A percentile compares a stretch with the other conserved stretches of the same genome.
These are phyloP conservation scores for Sedum album DNA, from an alignment of 164 flowering plant genomes.

Conservation along the genomic window DNA sequence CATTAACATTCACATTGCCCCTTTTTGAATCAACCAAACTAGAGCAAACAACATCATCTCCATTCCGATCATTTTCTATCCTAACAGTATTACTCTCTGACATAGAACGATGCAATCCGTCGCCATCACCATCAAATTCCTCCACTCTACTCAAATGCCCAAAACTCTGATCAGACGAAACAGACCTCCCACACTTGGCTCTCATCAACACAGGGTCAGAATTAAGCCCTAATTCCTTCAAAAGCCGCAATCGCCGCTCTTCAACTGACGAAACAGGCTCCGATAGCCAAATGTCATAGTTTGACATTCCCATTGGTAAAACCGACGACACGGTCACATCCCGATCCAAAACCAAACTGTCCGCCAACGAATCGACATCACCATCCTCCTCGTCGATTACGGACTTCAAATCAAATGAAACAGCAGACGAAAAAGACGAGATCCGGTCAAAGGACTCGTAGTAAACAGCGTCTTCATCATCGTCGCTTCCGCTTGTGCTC, in stretches of 20 bases:
- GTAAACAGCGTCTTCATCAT: constrained; percentile 39
- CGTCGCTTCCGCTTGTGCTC: constrained; percentile 5
- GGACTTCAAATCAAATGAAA: constrained; percentile 19
- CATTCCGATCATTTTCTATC: neutral
- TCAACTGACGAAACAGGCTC: constrained; percentile 58
- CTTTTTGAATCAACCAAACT: too few relatives aligned
- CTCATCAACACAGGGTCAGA: constrained; percentile 44
- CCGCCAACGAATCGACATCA: constrained; percentile 3
- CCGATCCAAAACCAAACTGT: constrained; percentile 2
- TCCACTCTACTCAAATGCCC: neutral
- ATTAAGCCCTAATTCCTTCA: constrained; percentile 65
- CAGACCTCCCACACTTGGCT: constrained; percentile 24
- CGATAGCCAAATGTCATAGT: constrained; percentile 82
- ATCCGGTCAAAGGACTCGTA: constrained; percentile 90
- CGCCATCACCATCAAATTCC: neutral
- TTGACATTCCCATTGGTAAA: constrained; percentile 41
- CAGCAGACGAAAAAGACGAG: constrained; percentile 32
- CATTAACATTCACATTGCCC: constrained; percentile 21
- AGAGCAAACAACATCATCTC: neutral
- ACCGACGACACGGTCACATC: constrained; percentile 11
- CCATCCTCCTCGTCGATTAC: constrained; percentile 17
- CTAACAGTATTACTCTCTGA: neutral
- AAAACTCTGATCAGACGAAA: constrained; percentile 26
- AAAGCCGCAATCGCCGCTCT: constrained; percentile 76
- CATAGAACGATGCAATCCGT: neutral